A percentile compares a stretch with the other conserved stretches of the same genome.
These are phyloP conservation scores for Proteromonas lacertae DNA, from an alignment of 352 stramenopile genomes.

Conservation along the genomic window DNA sequence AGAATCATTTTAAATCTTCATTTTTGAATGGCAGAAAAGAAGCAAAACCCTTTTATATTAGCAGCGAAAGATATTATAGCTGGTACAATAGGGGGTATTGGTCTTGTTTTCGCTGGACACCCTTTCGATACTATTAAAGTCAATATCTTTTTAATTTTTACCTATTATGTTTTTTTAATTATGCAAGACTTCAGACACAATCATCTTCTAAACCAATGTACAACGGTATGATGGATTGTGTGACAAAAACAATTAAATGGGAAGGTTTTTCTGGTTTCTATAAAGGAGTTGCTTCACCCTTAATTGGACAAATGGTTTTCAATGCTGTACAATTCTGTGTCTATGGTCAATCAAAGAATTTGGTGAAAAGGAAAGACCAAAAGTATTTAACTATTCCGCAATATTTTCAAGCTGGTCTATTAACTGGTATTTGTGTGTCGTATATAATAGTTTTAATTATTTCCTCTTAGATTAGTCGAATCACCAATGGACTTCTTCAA, in stretches of 20 bases:
- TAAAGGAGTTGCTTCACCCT: neutral
- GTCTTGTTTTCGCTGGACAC: neutral
- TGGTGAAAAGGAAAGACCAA: neutral
- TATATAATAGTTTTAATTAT: neutral
- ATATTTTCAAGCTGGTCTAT: neutral
- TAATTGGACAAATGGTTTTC: neutral
- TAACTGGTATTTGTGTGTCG: neutral
- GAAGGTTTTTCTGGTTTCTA: neutral
- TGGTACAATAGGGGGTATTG: neutral
- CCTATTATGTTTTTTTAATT: too few species aligned
- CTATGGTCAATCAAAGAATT: neutral
- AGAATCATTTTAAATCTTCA: too few species aligned
- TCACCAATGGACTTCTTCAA: neutral
- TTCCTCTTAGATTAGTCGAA: neutral
- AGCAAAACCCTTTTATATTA: too few species aligned
- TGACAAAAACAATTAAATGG: constrained; percentile 1
- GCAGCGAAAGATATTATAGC: constrained; percentile 1
- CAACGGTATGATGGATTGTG: neutral
- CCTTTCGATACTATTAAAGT: constrained; percentile 1
- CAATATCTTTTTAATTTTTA: too few species aligned
- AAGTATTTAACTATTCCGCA: neutral
- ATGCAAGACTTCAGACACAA: too few species aligned
- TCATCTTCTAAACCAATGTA: neutral
- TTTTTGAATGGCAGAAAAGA: too few species aligned
- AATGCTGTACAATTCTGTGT: neutral